These are phyloP conservation scores for Tetradesmus obliquus DNA, from an alignment of 139 green algal species.

Conservation along the genomic window DNA sequence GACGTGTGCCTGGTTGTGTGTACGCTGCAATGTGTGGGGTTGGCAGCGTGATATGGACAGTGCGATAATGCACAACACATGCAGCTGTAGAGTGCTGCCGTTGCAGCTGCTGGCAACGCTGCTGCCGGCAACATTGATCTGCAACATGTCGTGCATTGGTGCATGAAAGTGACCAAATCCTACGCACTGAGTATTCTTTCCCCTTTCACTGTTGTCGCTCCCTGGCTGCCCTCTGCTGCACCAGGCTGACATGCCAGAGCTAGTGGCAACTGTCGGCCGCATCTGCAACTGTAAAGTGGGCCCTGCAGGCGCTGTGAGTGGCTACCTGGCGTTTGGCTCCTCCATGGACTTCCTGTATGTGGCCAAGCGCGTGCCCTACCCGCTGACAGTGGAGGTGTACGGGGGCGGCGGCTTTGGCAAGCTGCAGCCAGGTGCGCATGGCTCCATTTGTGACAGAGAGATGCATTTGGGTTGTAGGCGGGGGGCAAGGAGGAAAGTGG, in stretches of 20 bases:
- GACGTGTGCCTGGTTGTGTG: too few species aligned
- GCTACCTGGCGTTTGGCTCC: conserved; percentile 73
- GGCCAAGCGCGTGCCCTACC: conserved; percentile 60
- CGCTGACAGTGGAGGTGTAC: conserved; percentile 72
- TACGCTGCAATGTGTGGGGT: not conserved
- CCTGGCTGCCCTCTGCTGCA: too few species aligned
- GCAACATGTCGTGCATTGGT: too few species aligned
- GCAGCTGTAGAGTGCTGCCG: too few species aligned
- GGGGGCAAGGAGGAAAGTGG: not conserved
- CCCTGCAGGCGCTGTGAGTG: conserved; percentile 65
- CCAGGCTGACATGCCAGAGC: conserved; percentile 54
- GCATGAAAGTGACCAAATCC: too few species aligned
- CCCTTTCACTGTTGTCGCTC: too few species aligned
- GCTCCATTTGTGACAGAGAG: not conserved
- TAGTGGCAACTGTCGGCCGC: conserved; percentile 51
- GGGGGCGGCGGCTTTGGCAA: conserved; percentile 35
- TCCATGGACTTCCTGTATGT: conserved; percentile 79
- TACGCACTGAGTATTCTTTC: too few species aligned
- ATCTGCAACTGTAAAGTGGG: conserved; percentile 62
- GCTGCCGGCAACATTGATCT: too few species aligned
- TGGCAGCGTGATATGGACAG: too few species aligned
- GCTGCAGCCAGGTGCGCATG: conserved; percentile 9
- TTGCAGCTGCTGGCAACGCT: too few species aligned
- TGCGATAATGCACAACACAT: too few species aligned
- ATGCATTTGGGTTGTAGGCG: not conserved